Evolutionary conservation across 2,329 filamentous ascomycete species (phyloP), one percentile per base, ranked within the genome.

Genomic region (Pleomassaria siparia): DNA sequence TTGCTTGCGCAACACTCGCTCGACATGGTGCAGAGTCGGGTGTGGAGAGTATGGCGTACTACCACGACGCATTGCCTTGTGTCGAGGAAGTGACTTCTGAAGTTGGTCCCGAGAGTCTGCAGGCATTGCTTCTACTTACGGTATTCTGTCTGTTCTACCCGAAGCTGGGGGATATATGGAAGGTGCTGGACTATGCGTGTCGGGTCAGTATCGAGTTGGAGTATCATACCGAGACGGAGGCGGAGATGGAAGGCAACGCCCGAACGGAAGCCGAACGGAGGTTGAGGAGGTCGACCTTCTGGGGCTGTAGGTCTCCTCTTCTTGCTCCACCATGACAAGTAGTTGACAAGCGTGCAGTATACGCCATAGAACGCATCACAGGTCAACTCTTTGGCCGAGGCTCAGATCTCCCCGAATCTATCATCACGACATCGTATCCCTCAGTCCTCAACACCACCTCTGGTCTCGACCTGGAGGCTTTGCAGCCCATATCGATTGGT

Each of bases 371-470:
- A 49, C 57, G 67, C 22, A 70, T 67, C 16, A 60, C 69, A 24
- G 66, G 67, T 2, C 69, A 72, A 48, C 58, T 71, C n/a, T 67
- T 71, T 47, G 68, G 69, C 18, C 63, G 69, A 30, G 63, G 66
- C 16, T 66, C 64, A 11, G 68, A 72, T 47, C 52, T 71, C n/a
- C 63, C 66, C 4, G 68, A 71, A 55, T 58, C 66, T 1, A 69
- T 70, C 36, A 71, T 71, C 45, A 70, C 66, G 1, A 64, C 65
- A 2, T 60, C 69, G 25, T 72, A 72, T 51, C 67, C 66, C 4
- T 54, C 54, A 10, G 40, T 15, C 24, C 52, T 35, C 45, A 50
- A 30, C 46, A 55, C 39, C 32, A 53, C 12, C 42, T 50, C 6
- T 44, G 50, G 21, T 16, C 15, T 42, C 7, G 36, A 33, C 37